phyloP scores from a whole-genome alignment of 2,329 filamentous ascomycete genomes.

The Apiospora saccharicola region DNA sequence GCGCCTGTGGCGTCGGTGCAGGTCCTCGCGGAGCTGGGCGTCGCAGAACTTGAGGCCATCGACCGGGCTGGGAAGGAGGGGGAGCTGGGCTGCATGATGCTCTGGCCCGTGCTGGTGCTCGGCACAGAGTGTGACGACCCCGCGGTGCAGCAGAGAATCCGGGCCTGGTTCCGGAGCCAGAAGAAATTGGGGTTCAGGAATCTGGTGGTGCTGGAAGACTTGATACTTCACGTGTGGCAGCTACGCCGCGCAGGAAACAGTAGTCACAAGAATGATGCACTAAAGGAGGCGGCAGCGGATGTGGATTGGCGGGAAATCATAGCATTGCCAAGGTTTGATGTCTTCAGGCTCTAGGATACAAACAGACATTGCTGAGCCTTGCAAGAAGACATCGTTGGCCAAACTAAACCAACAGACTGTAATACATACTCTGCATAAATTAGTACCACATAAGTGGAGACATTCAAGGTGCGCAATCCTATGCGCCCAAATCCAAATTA shows the following conservation, averaged over 20 bases:
- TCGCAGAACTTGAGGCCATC: conserved; percentile 42
- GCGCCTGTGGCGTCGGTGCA: conserved; percentile 38
- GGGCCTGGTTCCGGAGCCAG: conserved; percentile 42
- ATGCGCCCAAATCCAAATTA: neutral
- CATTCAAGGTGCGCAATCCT: too few relatives aligned
- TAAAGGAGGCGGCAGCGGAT: too few relatives aligned
- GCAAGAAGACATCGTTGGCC: neutral
- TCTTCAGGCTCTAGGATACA: conserved; percentile 16
- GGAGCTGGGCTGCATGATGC: conserved; percentile 43
- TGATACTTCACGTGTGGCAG: conserved; percentile 43
- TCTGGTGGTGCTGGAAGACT: conserved; percentile 41
- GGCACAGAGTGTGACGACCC: conserved; percentile 43
- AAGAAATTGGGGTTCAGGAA: conserved; percentile 45
- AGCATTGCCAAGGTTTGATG: conserved; percentile 19
- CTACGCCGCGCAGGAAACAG: conserved; percentile 25
- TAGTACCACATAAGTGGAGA: neutral
- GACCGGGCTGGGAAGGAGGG: conserved; percentile 40
- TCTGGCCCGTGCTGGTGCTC: conserved; percentile 46
- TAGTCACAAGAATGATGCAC: too few relatives aligned
- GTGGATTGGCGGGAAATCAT: conserved; percentile 23
- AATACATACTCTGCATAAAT: conserved; percentile 17
- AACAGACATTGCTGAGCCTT: neutral
- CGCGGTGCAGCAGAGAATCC: conserved; percentile 40
- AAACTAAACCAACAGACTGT: neutral
- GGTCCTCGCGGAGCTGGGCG: conserved; percentile 41